Evolutionary conservation across 345 rosid genomes (phyloP).

Genomic region (Pistacia integerrima): DNA sequence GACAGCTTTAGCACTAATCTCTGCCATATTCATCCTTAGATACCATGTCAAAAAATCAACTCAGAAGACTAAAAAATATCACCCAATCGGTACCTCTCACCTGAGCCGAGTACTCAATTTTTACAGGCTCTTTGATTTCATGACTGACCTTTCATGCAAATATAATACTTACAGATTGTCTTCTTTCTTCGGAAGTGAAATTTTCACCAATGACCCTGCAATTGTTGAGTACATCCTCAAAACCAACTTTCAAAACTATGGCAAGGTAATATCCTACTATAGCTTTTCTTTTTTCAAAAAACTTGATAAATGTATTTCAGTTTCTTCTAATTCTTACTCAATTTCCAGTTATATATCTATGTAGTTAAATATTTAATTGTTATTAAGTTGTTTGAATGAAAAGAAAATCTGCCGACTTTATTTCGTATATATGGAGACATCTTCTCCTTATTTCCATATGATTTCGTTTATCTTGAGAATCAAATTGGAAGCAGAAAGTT

Average conservation of each 20-base stretch:
- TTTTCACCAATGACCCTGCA: constrained; percentile 23
- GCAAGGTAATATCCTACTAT: constrained; percentile 21
- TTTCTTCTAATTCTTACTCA: too few relatives aligned
- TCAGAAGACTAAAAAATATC: not conserved
- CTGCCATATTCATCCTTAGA: not conserved
- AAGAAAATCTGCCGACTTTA: too few relatives aligned
- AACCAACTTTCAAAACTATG: constrained; percentile 32
- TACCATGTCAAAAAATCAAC: not conserved
- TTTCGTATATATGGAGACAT: too few relatives aligned
- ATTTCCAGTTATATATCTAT: too few relatives aligned
- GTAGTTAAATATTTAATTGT: too few relatives aligned
- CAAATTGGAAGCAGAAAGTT: not conserved
- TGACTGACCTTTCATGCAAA: constrained; percentile 7
- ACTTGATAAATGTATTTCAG: not conserved
- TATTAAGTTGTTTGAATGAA: too few relatives aligned
- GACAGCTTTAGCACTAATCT: not conserved
- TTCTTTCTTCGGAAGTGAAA: not conserved
- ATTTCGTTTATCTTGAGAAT: too few relatives aligned
- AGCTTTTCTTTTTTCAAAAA: not conserved
- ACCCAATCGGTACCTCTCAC: not conserved
- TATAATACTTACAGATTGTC: constrained; percentile 5
- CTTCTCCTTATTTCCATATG: too few relatives aligned
- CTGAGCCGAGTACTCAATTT: constrained; percentile 6
- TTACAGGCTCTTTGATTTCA: constrained; percentile 9
- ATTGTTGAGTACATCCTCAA: constrained; percentile 38